Evolutionary conservation across 805 yeast genomes (phyloP), one percentile per base, ranked within the genome.

Genomic region (Myxozyma monticola): DNA sequence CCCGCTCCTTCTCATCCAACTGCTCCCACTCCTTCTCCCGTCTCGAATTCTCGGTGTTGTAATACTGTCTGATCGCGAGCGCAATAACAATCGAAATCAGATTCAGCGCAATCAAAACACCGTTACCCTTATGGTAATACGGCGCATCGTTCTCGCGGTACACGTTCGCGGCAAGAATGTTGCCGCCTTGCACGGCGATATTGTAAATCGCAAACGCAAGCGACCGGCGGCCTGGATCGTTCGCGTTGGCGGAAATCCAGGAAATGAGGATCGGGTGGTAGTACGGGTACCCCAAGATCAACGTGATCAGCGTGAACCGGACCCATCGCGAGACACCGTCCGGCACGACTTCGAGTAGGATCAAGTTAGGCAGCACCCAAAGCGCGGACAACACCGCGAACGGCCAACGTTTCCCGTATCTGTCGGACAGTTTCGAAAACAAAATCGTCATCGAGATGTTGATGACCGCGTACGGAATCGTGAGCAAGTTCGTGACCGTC

Each of bases 151-250:
- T 74, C 1, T 63, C 64, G 43, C 81, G 66, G 65, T 84, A 84
- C 9, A 84, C 74, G 59, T 83, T 78, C 14, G 81, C 69, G 3
- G 80, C 70, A 6, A 77, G 68, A 40, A 84, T 80, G 21, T 70
- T 64, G 1, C 81, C 85, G 0, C 78, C 70, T 61, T 84, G 89
- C 0, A 79, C 81, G 61, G 73, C 76, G 71, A 83, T 81, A 60
- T 83, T 84, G 62, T 78, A 82, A 31, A 83, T 53, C 0, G 88
- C 81, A 0, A 86, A 78, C 14, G 83, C 75, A 3, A 83, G 80
- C 0, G 88, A 77, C 58, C 90, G 71, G 3, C 79, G 69, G 15
- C 81, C 66, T 21, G 83, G 83, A 1, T 83, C 72, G 62, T 80
- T 78, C 7, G 86, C 74, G 59, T 83, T 83, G 24, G 77, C 64